phyloP scores from a whole-genome alignment of 179 eudicot species.

The Spergularia azorica region DNA sequence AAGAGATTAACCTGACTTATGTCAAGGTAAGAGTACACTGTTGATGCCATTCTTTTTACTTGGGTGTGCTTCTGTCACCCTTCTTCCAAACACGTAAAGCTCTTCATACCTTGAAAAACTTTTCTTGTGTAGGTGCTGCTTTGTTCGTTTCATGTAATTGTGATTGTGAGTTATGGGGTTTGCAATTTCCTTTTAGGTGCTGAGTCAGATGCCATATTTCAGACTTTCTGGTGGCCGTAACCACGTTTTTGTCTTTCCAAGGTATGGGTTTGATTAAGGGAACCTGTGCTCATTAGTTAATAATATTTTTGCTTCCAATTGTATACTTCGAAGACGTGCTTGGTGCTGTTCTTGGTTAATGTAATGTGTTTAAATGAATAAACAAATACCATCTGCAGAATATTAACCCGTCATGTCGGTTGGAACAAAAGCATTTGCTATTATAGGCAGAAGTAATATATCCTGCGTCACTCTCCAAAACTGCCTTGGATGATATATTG shows the following conservation, averaged over 20 bases:
- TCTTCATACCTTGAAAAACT: neutral
- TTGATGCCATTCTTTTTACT: neutral
- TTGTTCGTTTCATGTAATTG: slow-evolving; percentile 3
- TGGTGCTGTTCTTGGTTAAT: neutral
- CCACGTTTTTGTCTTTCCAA: slow-evolving; percentile 91
- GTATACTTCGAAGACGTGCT: neutral
- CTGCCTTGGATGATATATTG: too few species aligned
- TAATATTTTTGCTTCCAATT: neutral
- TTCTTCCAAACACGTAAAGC: slow-evolving; percentile 1
- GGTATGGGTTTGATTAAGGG: slow-evolving; percentile 43
- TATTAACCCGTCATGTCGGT: too few species aligned
- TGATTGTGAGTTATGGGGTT: slow-evolving; percentile 24
- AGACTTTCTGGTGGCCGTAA: slow-evolving; percentile 92
- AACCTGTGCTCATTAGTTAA: neutral
- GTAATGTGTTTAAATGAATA: neutral
- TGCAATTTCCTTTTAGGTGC: slow-evolving; percentile 63
- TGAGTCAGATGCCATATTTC: slow-evolving; percentile 96
- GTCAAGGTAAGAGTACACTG: slow-evolving; percentile 55
- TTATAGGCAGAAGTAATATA: too few species aligned
- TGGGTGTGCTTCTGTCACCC: neutral
- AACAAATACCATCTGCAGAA: slow-evolving; percentile 6
- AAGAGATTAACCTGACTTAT: slow-evolving; percentile 86
- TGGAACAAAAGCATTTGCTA: too few species aligned
- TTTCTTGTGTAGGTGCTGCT: slow-evolving; percentile 13
- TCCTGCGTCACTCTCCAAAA: too few species aligned